These are phyloP conservation scores for Talaromyces islandicus DNA, from an alignment of 2,329 filamentous ascomycete species.

Conservation along the genomic window DNA sequence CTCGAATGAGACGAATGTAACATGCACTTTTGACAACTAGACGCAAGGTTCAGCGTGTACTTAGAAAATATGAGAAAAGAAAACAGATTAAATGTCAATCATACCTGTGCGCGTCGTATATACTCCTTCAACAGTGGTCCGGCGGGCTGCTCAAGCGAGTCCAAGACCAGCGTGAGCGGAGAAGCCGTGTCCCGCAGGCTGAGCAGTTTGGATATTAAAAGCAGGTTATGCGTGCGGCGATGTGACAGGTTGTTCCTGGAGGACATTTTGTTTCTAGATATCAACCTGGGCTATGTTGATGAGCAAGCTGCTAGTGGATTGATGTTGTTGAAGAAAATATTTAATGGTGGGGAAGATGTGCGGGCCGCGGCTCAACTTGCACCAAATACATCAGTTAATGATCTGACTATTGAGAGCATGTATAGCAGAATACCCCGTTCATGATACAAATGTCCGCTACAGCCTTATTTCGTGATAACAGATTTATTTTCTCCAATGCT, in stretches of 20 bases:
- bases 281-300: no score
- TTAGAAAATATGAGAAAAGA: not conserved
- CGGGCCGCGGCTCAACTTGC: not conserved
- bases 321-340: not conserved
- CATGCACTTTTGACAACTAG: conserved; percentile 54
- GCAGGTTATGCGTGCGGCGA: conserved; percentile 73
- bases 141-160: conserved; percentile 77
- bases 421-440: no score
- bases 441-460: no score
- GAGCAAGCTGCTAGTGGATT: not conserved
- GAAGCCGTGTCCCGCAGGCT: conserved; percentile 73
- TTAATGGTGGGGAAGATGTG: not conserved
- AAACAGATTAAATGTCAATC: conserved; percentile 6
- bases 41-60: not conserved
- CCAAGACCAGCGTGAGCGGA: conserved; percentile 79
- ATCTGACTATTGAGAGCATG: not conserved
- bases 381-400: no score
- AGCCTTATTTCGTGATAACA: no score
- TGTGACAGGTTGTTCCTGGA: conserved; percentile 45
- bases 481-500: no score
- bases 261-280: conserved; percentile 22
- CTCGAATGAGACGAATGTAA: conserved; percentile 73
- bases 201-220: conserved; percentile 76
- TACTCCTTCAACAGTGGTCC: conserved; percentile 67
- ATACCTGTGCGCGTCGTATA: conserved; percentile 65